These are phyloP conservation scores for Pestalotiopsis sp. DNA, from an alignment of 2,329 filamentous ascomycete genomes.

Conservation along the genomic window DNA sequence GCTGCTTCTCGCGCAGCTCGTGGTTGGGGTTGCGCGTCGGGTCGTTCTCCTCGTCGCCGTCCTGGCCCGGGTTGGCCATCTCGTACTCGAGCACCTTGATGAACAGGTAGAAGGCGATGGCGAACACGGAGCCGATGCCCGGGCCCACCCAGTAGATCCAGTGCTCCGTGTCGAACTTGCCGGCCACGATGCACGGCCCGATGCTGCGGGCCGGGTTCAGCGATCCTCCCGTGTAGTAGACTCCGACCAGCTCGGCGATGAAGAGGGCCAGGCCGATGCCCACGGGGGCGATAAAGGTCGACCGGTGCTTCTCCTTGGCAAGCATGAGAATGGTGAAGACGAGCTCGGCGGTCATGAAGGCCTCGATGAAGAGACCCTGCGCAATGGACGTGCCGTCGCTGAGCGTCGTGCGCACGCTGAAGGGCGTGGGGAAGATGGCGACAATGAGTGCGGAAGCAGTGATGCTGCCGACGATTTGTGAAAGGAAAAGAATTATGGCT, in stretches of 20 bases:
- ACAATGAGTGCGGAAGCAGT: constrained; percentile 37
- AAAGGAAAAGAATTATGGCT: constrained; percentile 17
- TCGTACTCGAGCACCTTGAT: constrained; percentile 45
- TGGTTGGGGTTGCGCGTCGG: constrained; percentile 22
- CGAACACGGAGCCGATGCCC: constrained; percentile 38
- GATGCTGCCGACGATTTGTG: constrained; percentile 21
- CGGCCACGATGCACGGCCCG: constrained; percentile 38
- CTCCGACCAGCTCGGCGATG: constrained; percentile 45
- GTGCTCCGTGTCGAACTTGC: constrained; percentile 36
- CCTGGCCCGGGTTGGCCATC: constrained; percentile 38
- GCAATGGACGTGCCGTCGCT: constrained; percentile 44
- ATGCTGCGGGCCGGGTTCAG: constrained; percentile 44
- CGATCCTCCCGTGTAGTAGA: constrained; percentile 40
- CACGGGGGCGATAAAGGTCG: constrained; percentile 63
- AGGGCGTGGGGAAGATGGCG: constrained; percentile 45
- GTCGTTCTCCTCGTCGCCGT: constrained; percentile 24
- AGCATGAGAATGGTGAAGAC: constrained; percentile 62
- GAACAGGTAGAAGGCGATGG: constrained; percentile 39
- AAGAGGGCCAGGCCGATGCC: constrained; percentile 66
- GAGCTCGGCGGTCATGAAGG: constrained; percentile 56
- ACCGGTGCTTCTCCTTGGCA: constrained; percentile 64
- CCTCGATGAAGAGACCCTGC: constrained; percentile 58
- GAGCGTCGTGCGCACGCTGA: constrained; percentile 51
- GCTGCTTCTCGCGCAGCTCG: constrained; percentile 22
- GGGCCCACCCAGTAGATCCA: constrained; percentile 47